These are phyloP conservation scores for Pseudotsuga menziesii DNA, from an alignment of 75 land plant species.

Conservation along the genomic window DNA sequence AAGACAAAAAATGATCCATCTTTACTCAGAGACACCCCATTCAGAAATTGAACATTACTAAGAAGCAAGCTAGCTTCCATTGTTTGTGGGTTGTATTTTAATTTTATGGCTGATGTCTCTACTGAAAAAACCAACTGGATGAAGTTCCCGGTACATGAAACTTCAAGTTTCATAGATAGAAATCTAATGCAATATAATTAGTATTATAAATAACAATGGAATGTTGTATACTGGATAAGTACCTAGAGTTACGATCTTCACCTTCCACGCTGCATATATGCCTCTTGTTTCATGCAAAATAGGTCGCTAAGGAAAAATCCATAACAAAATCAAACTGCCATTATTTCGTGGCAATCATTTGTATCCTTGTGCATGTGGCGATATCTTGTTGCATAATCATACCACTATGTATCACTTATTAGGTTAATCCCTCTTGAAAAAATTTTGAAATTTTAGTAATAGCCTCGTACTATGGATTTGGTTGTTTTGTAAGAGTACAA, in stretches of 20 bases:
- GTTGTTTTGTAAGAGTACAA: no score
- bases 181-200: neutral
- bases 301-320: no score
- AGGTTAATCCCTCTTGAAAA: neutral
- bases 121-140: constrained; percentile 63
- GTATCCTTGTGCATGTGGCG: neutral
- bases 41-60: constrained; percentile 64
- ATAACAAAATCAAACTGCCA: no score
- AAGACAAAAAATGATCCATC: constrained; percentile 76
- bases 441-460: neutral
- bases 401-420: neutral
- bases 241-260: no score
- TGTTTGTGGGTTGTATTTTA: constrained; percentile 66
- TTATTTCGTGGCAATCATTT: no score
- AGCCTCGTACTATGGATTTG: no score
- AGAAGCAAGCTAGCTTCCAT: constrained; percentile 65
- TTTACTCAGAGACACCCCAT: constrained; percentile 81
- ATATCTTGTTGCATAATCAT: neutral
- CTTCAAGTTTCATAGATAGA: neutral
- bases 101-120: constrained; percentile 64
- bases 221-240: neutral
- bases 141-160: constrained; percentile 54
- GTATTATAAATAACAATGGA: neutral
- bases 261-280: no score
- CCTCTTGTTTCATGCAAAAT: neutral